Conservation (phyloP, 768 basidiomycete genomes). For the Suillus paluster region DNA sequence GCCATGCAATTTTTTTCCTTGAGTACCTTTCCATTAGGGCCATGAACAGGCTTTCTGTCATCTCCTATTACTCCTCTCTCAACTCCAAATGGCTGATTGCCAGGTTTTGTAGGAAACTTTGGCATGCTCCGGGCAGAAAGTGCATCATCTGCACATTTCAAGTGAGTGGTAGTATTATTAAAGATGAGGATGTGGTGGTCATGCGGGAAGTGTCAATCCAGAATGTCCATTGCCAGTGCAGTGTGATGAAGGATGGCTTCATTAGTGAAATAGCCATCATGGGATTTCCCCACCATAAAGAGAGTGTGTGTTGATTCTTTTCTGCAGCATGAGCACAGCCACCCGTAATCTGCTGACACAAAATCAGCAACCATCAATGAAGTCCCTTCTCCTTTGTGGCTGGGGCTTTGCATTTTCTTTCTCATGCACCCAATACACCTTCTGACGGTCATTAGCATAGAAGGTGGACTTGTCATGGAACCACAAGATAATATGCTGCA, state of each 20-base stretch:
- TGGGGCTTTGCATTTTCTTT: constrained; percentile 24
- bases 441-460: constrained; percentile 38
- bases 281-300: constrained; percentile 9
- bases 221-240: constrained; percentile 25
- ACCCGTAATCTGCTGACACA: constrained; percentile 37
- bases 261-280: too few relatives aligned
- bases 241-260: too few relatives aligned
- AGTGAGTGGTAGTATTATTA: constrained; percentile 30
- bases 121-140: constrained; percentile 29
- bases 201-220: constrained; percentile 31
- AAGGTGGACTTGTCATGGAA: constrained; percentile 47
- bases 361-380: constrained; percentile 42
- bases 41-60: constrained; percentile 28
- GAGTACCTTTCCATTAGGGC: constrained; percentile 24
- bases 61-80: not conserved
- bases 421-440: constrained; percentile 29
- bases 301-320: too few relatives aligned
- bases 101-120: constrained; percentile 21
- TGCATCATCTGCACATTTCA: constrained; percentile 24
- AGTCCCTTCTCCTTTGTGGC: constrained; percentile 38
- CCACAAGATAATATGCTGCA: constrained; percentile 20
- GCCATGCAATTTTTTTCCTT: constrained; percentile 39
- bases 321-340: constrained; percentile 2
- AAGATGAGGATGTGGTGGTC: constrained; percentile 32
- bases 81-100: constrained; percentile 6